phyloP scores from a whole-genome alignment of 495 filamentous ascomycete species.

The Extremus antarcticus region DNA sequence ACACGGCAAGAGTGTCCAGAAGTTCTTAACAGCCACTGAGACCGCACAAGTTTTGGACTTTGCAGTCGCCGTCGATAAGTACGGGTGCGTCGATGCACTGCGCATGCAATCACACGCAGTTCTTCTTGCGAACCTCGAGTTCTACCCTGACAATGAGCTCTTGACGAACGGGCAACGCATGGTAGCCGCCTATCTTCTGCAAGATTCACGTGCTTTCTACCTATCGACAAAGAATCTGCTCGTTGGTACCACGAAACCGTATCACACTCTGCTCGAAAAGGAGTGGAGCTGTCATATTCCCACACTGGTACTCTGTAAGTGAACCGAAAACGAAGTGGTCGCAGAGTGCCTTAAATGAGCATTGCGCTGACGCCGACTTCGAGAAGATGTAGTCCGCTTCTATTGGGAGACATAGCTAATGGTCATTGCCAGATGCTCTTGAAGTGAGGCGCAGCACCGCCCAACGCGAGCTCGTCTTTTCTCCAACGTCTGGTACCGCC shows the following conservation, averaged over 20 bases:
- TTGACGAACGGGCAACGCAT: background rate
- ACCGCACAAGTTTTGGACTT: background rate
- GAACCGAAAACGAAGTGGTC: background rate
- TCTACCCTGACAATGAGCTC: background rate
- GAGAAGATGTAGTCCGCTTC: too few relatives aligned
- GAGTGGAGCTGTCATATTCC: background rate
- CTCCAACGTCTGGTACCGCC: background rate
- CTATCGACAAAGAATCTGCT: background rate
- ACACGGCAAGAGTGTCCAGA: background rate
- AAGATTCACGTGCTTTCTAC: background rate
- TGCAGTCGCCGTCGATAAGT: background rate
- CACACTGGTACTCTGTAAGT: background rate
- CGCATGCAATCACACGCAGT: background rate
- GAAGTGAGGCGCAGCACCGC: background rate
- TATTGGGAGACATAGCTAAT: too few relatives aligned
- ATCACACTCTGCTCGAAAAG: background rate
- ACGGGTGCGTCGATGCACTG: constrained; percentile 2
- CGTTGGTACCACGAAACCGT: background rate
- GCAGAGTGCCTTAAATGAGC: too few relatives aligned
- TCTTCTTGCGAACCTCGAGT: background rate
- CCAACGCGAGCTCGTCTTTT: background rate
- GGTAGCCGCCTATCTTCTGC: constrained; percentile 4
- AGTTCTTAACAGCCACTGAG: background rate
- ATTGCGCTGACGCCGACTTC: too few relatives aligned
- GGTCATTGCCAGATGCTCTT: background rate